Percentiles rank a stretch among this genome's conserved stretches.
phyloP scores from a whole-genome alignment of 2,329 filamentous ascomycete species.

The Ustilaginoidea virens region DNA sequence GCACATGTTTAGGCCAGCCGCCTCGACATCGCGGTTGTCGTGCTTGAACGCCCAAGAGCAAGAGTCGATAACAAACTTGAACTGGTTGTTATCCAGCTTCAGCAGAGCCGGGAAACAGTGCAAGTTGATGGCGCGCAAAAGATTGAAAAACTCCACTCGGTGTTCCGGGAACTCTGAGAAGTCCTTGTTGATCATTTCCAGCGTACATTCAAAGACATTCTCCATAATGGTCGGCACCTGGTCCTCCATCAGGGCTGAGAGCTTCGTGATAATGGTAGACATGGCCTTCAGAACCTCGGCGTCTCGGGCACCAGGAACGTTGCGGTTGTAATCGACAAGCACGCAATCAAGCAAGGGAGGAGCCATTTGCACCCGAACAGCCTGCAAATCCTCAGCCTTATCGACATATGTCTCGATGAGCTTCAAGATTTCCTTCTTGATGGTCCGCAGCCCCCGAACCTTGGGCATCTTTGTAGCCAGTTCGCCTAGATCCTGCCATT shows the following conservation, averaged over 20 bases:
- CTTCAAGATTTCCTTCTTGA: conserved; percentile 99
- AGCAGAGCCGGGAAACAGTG: conserved; percentile 92
- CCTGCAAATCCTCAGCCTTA: conserved; percentile 89
- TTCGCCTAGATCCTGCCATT: too few species aligned
- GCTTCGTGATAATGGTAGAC: conserved; percentile 91
- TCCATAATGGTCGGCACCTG: conserved; percentile 97
- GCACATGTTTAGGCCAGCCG: conserved; percentile 94
- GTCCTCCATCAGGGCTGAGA: conserved; percentile 94
- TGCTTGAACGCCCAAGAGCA: conserved; percentile 99
- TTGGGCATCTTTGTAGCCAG: conserved; percentile 96
- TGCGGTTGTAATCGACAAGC: conserved; percentile 89
- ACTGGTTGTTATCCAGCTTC: conserved; percentile 87
- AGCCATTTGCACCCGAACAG: conserved; percentile 86
- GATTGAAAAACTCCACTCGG: conserved; percentile 98
- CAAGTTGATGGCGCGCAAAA: conserved; percentile 87
- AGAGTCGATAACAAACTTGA: conserved; percentile 98
- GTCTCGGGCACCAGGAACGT: conserved; percentile 88
- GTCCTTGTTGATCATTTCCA: conserved; percentile 99
- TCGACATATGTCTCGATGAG: conserved; percentile 97
- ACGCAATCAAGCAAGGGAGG: conserved; percentile 92
- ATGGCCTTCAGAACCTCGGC: conserved; percentile 95
- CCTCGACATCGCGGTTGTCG: conserved; percentile 95
- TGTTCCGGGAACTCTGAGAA: conserved; percentile 99
- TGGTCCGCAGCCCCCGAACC: conserved; percentile 84
- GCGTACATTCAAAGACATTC: conserved; percentile 93